Conservation (phyloP, 129 eudicot genomes). For the Lonicera japonica region DNA sequence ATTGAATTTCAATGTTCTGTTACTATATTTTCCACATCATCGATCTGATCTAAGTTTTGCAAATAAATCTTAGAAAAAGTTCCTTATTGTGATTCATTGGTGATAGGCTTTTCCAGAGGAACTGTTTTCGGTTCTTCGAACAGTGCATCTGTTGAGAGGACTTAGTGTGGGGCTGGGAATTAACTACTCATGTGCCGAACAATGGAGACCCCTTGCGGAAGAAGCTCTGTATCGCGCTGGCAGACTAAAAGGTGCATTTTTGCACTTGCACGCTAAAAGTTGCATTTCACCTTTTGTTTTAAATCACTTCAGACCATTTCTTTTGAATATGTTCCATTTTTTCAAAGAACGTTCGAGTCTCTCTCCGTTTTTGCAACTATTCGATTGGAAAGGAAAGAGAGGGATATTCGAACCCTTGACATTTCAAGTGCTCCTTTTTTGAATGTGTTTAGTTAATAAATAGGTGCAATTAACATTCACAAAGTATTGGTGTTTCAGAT, state of each 20-base stretch:
- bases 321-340: too few relatives aligned
- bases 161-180: constrained; percentile 88
- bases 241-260: constrained; percentile 63
- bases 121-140: constrained; percentile 90
- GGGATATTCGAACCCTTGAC: not conserved
- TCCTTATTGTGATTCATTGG: not conserved
- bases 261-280: constrained; percentile 81
- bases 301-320: too few relatives aligned
- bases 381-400: too few relatives aligned
- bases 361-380: too few relatives aligned
- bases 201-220: constrained; percentile 95
- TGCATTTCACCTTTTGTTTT: constrained; percentile 5
- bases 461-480: not conserved
- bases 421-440: not conserved
- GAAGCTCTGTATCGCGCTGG: constrained; percentile 81
- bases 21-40: too few relatives aligned
- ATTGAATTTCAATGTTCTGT: too few relatives aligned
- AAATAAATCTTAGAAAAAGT: not conserved
- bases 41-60: too few relatives aligned
- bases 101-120: constrained; percentile 93
- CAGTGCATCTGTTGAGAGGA: constrained; percentile 86
- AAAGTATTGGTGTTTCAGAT: constrained; percentile 37
- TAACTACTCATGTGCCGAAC: constrained; percentile 83
- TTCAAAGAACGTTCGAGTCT: too few relatives aligned
- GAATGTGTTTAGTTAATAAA: too few relatives aligned